These are phyloP conservation scores for Nicotiana undulata DNA, from an alignment of 257 asterid genomes.

Conservation along the genomic window DNA sequence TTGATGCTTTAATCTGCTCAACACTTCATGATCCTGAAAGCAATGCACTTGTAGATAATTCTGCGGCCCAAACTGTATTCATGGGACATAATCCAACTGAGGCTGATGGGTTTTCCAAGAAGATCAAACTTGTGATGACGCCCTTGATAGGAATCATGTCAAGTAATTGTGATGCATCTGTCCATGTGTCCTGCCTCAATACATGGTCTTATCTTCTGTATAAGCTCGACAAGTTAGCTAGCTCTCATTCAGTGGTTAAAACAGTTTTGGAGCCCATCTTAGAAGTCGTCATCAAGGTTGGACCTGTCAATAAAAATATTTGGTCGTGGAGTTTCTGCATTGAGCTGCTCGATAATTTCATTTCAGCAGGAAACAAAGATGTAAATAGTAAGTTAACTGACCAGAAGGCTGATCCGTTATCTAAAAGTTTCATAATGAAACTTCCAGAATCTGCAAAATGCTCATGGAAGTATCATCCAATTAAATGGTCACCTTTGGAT, in stretches of 20 bases:
- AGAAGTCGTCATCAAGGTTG: conserved; percentile 43
- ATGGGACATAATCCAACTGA: conserved; percentile 18
- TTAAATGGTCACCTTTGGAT: conserved; percentile 55
- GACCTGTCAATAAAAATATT: conserved; percentile 41
- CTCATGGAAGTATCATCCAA: conserved; percentile 44
- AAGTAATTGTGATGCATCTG: conserved; percentile 62
- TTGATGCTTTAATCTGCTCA: conserved; percentile 54
- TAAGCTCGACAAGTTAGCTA: conserved; percentile 51
- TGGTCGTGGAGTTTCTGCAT: conserved; percentile 58
- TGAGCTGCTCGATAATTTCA: conserved; percentile 51
- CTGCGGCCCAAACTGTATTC: conserved; percentile 17
- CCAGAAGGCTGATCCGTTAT: conserved; percentile 21
- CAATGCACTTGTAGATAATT: conserved; percentile 13
- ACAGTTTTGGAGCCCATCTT: conserved; percentile 66
- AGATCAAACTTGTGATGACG: conserved; percentile 64
- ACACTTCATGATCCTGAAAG: conserved; percentile 27
- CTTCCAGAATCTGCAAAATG: conserved; percentile 28
- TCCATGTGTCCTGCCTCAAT: conserved; percentile 62
- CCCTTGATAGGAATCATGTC: conserved; percentile 63
- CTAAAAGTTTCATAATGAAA: conserved; percentile 15
- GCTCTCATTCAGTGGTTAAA: conserved; percentile 33
- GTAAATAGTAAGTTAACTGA: conserved; percentile 14
- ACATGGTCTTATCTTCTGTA: conserved; percentile 79
- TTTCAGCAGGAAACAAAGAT: conserved; percentile 33
- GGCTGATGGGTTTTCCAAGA: conserved; percentile 32